Evolutionary conservation across 306 rosid species (phyloP), one percentile per base, ranked within the genome.

Genomic region (Inga oerstediana): DNA sequence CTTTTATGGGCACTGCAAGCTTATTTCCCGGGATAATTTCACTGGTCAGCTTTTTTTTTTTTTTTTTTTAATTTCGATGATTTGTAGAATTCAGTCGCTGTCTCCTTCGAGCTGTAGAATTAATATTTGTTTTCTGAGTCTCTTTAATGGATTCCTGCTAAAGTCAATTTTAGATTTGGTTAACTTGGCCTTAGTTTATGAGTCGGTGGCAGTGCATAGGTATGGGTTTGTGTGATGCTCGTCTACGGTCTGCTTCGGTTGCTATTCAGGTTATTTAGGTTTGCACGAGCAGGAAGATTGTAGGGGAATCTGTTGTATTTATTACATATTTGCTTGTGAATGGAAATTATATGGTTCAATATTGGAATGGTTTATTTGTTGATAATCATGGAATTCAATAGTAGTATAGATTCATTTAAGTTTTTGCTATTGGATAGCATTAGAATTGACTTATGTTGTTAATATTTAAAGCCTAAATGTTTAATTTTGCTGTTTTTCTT

Each of bases 1-100:
- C 8, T 91, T 94, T 74, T 82, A 51, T 17, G 97, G 92, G 27
- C 94, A 91, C 88, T 74, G 13, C 84, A 77, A 87, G 22, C 91
- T 90, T 81, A 54, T 91, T 84, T 88, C 91, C 82, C 85, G 85
- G 73, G 66, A 81, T 76, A 90, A 75, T 77, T 81, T 91, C 80
- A 85, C 82, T 12, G 89, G 92, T 92, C n/a, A 32, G 90, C 82
- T 24, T 19, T 81, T 79, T 27, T 82, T 22, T 19, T 48, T 73
- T 81, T 41, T 85, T 22, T 30, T 81, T 81, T 41, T 27, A 75
- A 27, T 66, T 85, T 48, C 20, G 34, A 54, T 2, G 0, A 8
- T 0, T 4, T 69, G 3, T 3, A 24, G 67, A 43, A 48, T 72
- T 0, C 48, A 10, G n/a, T 44, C 7, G 30, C 30, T 45, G n/a